phyloP scores from a whole-genome alignment of 208 protist species.

The Leishmania tarentolae region DNA sequence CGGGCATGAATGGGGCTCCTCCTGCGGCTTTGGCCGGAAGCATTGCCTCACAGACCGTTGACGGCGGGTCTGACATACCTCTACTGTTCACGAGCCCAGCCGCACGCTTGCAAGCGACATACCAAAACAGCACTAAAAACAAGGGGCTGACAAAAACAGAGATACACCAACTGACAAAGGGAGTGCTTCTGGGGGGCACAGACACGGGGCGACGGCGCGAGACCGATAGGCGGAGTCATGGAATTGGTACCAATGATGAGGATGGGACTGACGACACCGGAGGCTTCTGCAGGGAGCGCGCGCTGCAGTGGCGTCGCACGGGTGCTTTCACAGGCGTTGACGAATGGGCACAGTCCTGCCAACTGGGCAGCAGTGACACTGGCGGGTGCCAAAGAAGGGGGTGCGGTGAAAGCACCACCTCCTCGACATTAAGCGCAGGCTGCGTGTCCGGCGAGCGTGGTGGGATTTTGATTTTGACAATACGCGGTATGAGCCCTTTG shows the following conservation, averaged over 20 bases:
- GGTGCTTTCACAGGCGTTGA: constrained; percentile 33
- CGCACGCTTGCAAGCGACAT: not conserved
- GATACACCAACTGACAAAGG: not conserved
- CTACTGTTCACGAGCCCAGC: constrained; percentile 19
- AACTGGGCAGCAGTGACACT: not conserved
- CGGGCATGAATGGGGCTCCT: not conserved
- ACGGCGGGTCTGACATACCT: not conserved
- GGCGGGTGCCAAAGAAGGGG: not conserved
- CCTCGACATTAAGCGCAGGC: not conserved
- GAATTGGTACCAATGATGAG: not conserved
- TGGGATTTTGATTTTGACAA: constrained; percentile 40
- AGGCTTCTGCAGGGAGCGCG: not conserved
- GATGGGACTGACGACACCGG: not conserved
- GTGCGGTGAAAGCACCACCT: not conserved
- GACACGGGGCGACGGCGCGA: not conserved
- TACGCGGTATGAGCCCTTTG: constrained; percentile 75
- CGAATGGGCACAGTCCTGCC: not conserved
- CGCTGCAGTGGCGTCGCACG: constrained; percentile 19
- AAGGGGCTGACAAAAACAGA: constrained; percentile 1
- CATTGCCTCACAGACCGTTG: not conserved
- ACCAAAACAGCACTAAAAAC: constrained; percentile 8
- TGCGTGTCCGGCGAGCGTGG: not conserved
- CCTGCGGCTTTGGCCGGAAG: not conserved
- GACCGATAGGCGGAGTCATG: not conserved
- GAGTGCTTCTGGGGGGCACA: not conserved